phyloP scores from a whole-genome alignment of 2,329 filamentous ascomycete genomes.

The Sporothrix protearum region DNA sequence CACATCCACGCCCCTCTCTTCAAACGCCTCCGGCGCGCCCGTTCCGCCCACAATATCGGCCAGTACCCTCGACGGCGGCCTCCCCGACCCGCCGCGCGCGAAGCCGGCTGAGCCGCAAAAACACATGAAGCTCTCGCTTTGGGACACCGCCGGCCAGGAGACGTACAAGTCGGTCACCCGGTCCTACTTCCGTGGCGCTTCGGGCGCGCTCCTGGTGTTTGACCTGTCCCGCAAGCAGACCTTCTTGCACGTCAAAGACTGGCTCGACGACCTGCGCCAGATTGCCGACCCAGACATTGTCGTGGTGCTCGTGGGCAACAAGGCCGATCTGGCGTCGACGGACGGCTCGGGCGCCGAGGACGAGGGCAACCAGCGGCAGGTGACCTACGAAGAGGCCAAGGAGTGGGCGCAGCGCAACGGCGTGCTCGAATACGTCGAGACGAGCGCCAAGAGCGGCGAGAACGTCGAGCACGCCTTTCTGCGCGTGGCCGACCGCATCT shows the following conservation, averaged over 20 bases:
- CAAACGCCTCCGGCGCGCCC: not conserved
- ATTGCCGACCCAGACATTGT: slow-evolving; percentile 96
- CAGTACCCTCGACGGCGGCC: slow-evolving; percentile 32
- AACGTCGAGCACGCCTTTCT: slow-evolving; percentile 92
- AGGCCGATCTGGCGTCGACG: slow-evolving; percentile 69
- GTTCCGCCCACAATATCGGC: slow-evolving; percentile 4
- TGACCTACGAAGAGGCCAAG: slow-evolving; percentile 77
- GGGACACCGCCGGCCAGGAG: slow-evolving; percentile 96
- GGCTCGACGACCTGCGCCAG: slow-evolving; percentile 88
- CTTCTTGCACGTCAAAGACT: slow-evolving; percentile 83
- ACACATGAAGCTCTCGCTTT: slow-evolving; percentile 90
- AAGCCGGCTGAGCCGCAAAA: slow-evolving; percentile 47
- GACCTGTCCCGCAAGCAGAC: slow-evolving; percentile 85
- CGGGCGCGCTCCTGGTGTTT: slow-evolving; percentile 77
- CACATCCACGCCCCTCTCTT: slow-evolving; percentile 9
- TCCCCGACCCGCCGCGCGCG: slow-evolving; percentile 48
- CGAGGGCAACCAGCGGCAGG: slow-evolving; percentile 66
- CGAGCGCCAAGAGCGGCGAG: slow-evolving; percentile 90
- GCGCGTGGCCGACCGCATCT: slow-evolving; percentile 91
- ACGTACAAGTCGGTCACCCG: slow-evolving; percentile 96
- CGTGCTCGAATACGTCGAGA: slow-evolving; percentile 92
- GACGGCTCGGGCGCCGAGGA: slow-evolving; percentile 36
- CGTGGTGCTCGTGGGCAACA: slow-evolving; percentile 92
- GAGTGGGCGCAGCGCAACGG: slow-evolving; percentile 85
- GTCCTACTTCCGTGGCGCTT: slow-evolving; percentile 82